Base-by-base conservation (phyloP, 495 filamentous ascomycete genomes). In the Aspergillus wentii region DNA sequence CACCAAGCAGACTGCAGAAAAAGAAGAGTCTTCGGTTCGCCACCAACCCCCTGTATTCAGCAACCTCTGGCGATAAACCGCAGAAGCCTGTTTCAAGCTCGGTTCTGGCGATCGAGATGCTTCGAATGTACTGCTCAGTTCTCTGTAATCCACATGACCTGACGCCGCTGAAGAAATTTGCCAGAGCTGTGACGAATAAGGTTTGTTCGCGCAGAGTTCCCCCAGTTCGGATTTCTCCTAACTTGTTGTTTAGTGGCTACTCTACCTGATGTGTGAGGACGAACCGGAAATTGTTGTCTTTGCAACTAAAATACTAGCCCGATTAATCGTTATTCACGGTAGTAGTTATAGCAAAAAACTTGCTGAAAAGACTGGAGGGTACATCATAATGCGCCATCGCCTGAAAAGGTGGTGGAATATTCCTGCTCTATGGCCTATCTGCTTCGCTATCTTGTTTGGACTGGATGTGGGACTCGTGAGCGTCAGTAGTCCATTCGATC, bases 121-220 rank as follows among this genome's bases (percentile, higher is more conserved):
- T 98, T 27, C 79, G 82, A 43, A 77, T 96, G 67, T 94, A 94
- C 50, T 69, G 83, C n/a, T 69, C 84, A 21, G 61, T 94, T 2
- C 68, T 97, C n/a, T 94, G 87, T 48, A 78, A 85, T 35, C 76
- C 79, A 46, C 68, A 69, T 26, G 85, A 82, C 43, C 51, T 54
- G 9, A 58, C 67, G 10, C 81, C 82, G 23, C 79, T 95, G 35
- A 78, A 78, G 51, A 91, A 86, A 49, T 98, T 98, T 65, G 88
- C 91, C 11, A 87, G 82, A 63, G 92, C 89, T 2, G 91, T 97
- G 3, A 96, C 94, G 18, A 94, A 91, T 46, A 97, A 94, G 79
- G 89, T 92, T 71, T 52, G 76, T 66, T 34, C 4, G 11, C 25
- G 10, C 11, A 23, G 17, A 40, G 18, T 16, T 27, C 4, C 9